These are phyloP conservation scores for Triticum turgidum DNA, from an alignment of 176 grass and related monocot genomes.

Conservation along the genomic window DNA sequence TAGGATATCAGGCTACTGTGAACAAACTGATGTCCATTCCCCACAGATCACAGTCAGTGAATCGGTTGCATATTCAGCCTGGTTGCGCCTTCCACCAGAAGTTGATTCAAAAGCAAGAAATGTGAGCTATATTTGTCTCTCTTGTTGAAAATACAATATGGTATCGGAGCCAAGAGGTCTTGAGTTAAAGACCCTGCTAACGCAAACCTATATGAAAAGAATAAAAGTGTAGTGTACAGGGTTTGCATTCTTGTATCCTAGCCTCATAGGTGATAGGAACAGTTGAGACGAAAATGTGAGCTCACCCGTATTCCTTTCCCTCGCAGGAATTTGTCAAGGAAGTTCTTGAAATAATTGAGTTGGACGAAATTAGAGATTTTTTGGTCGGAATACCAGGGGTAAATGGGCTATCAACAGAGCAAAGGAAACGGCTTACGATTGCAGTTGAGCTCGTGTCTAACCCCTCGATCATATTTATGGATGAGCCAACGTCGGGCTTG, in stretches of 20 bases:
- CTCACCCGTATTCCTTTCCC: neutral
- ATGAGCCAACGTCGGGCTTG: slow-evolving; percentile 76
- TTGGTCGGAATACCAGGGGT: slow-evolving; percentile 61
- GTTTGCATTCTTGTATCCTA: neutral
- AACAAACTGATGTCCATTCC: slow-evolving; percentile 75
- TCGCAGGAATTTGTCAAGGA: slow-evolving; percentile 72
- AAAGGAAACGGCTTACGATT: slow-evolving; percentile 68
- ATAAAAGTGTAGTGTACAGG: neutral
- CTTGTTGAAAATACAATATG: neutral
- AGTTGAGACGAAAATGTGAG: neutral
- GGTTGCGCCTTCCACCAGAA: slow-evolving; percentile 61
- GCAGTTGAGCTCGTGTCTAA: slow-evolving; percentile 81
- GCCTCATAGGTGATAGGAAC: neutral
- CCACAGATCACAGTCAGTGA: slow-evolving; percentile 71
- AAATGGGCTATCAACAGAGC: slow-evolving; percentile 69
- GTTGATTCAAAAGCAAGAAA: slow-evolving; percentile 52
- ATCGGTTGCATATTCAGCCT: slow-evolving; percentile 72
- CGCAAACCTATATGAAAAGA: neutral
- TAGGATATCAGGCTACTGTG: slow-evolving; percentile 81
- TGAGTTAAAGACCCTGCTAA: too few relatives aligned
- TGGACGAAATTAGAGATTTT: slow-evolving; percentile 64
- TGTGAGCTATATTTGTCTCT: slow-evolving; percentile 39
- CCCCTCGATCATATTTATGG: slow-evolving; percentile 79
- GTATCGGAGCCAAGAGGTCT: too few relatives aligned
- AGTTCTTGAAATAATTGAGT: slow-evolving; percentile 80